phyloP scores from a whole-genome alignment of 805 yeast genomes.

The Metschnikowia lochheadii region DNA sequence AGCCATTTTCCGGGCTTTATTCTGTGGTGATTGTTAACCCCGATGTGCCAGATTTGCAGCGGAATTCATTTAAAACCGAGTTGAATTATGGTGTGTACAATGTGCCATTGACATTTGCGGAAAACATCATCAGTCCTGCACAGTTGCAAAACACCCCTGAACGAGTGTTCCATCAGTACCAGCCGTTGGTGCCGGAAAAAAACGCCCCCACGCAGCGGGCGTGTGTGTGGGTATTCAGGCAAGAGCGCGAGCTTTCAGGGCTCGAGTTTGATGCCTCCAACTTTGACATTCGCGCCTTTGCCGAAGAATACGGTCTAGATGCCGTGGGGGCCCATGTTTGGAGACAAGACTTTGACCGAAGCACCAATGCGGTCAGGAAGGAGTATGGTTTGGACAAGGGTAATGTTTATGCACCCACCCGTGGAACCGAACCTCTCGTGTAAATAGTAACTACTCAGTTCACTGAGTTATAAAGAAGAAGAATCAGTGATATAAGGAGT shows the following conservation, averaged over 20 bases:
- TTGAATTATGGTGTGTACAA: slow-evolving; percentile 77
- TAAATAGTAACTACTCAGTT: slow-evolving; percentile 9
- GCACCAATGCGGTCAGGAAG: slow-evolving; percentile 63
- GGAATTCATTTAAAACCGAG: slow-evolving; percentile 65
- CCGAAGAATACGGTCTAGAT: slow-evolving; percentile 47
- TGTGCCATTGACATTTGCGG: slow-evolving; percentile 54
- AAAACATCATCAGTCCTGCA: slow-evolving; percentile 50
- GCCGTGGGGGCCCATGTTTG: slow-evolving; percentile 91
- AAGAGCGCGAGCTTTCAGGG: slow-evolving; percentile 26
- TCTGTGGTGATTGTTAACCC: slow-evolving; percentile 85
- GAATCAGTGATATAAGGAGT: no score
- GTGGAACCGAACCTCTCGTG: slow-evolving; percentile 32
- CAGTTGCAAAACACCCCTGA: slow-evolving; percentile 35
- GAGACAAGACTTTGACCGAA: slow-evolving; percentile 81
- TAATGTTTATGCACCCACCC: slow-evolving; percentile 65
- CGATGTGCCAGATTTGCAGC: slow-evolving; percentile 75
- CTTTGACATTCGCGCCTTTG: slow-evolving; percentile 75
- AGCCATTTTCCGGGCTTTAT: slow-evolving; percentile 48
- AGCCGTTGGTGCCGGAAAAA: slow-evolving; percentile 87
- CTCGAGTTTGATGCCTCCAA: slow-evolving; percentile 35
- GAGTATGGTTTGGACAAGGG: slow-evolving; percentile 73
- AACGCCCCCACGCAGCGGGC: slow-evolving; percentile 80
- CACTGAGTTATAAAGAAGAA: no score
- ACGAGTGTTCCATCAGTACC: slow-evolving; percentile 48
- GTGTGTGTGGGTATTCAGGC: slow-evolving; percentile 88